Percentiles rank a stretch among this genome's conserved stretches.
Evolutionary conservation across 73 alveolate species (phyloP).

Genomic region (Paramecium sonneborni): DNA sequence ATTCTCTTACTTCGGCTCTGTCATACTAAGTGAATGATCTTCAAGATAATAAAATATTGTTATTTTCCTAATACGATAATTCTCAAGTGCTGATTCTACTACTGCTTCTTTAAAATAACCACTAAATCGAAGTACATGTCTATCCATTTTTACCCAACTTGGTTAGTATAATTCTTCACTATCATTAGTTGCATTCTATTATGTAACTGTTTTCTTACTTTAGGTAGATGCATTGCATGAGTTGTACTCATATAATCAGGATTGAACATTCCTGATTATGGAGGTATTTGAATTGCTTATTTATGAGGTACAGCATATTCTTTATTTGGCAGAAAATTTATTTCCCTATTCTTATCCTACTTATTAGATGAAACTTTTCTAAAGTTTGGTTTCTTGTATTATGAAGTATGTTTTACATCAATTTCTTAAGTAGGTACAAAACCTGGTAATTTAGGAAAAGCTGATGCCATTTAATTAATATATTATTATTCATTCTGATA

Average conservation of each 20-base stretch:
- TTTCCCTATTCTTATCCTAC: slow-evolving; percentile 72
- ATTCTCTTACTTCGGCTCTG: slow-evolving; percentile 86
- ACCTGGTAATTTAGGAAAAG: slow-evolving; percentile 91
- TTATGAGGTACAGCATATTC: slow-evolving; percentile 72
- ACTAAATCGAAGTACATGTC: slow-evolving; percentile 87
- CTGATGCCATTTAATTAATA: slow-evolving; percentile 66
- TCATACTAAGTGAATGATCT: slow-evolving; percentile 86
- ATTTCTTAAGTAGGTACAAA: slow-evolving; percentile 83
- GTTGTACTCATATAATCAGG: slow-evolving; percentile 72
- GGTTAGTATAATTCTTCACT: slow-evolving; percentile 89
- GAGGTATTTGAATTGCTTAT: slow-evolving; percentile 62
- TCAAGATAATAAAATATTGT: slow-evolving; percentile 85
- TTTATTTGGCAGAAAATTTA: slow-evolving; percentile 55
- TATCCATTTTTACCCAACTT: slow-evolving; percentile 90
- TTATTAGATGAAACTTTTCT: slow-evolving; percentile 73
- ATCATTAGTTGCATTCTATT: slow-evolving; percentile 65
- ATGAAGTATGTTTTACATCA: slow-evolving; percentile 54
- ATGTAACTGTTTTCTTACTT: background rate
- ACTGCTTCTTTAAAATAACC: slow-evolving; percentile 95
- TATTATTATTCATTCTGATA: background rate
- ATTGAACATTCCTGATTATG: slow-evolving; percentile 70
- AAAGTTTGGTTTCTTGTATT: slow-evolving; percentile 67
- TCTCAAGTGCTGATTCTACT: slow-evolving; percentile 92
- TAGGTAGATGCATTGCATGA: slow-evolving; percentile 69
- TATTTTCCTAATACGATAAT: slow-evolving; percentile 83